phyloP scores from a whole-genome alignment of 2,329 filamentous ascomycete species.

The Aspergillus sp. region DNA sequence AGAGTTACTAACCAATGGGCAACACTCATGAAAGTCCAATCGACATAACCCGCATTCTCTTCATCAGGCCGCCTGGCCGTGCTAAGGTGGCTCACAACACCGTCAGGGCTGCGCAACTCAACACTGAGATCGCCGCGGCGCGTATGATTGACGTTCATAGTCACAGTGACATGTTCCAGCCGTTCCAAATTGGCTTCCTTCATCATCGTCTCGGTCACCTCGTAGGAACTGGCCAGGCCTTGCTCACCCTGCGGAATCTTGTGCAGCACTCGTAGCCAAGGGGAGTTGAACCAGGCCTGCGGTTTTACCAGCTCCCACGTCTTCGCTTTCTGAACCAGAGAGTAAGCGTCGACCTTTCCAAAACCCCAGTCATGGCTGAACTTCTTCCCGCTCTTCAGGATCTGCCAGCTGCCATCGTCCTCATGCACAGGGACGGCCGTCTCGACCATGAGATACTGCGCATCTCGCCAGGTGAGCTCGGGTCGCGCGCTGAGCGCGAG shows the following conservation, averaged over 20 bases:
- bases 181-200: constrained; percentile 78
- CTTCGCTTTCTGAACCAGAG: constrained; percentile 80
- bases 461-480: constrained; percentile 86
- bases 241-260: constrained; percentile 78
- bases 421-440: constrained; percentile 78
- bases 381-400: constrained; percentile 74
- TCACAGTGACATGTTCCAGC: constrained; percentile 92
- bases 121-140: constrained; percentile 89
- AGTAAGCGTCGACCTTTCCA: constrained; percentile 87
- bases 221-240: constrained; percentile 75
- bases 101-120: constrained; percentile 80
- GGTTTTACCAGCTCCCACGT: constrained; percentile 86
- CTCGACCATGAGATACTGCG: constrained; percentile 85
- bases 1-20: constrained; percentile 73
- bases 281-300: constrained; percentile 90
- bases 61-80: constrained; percentile 69
- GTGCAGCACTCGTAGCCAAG: constrained; percentile 88
- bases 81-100: constrained; percentile 79
- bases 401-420: constrained; percentile 74
- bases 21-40: constrained; percentile 99
- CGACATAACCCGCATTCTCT: constrained; percentile 68
- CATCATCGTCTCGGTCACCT: constrained; percentile 78
- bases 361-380: constrained; percentile 96
- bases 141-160: constrained; percentile 90
- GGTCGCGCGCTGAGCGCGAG: constrained; percentile 81